Conservation (phyloP, 495 filamentous ascomycete species). For the Penicillium goetzii region DNA sequence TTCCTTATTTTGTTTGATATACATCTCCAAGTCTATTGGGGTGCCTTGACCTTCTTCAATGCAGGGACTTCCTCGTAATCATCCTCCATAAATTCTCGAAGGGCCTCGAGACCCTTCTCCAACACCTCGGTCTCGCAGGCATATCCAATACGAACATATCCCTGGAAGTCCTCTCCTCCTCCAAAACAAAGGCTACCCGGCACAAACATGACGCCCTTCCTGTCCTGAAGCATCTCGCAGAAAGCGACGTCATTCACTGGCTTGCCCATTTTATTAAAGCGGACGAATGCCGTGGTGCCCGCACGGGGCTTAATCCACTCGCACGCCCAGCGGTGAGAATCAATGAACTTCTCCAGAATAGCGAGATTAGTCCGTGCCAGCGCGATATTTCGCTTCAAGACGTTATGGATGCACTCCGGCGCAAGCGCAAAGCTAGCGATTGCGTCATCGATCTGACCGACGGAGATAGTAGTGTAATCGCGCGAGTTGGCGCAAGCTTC, state of each 20-base stretch:
- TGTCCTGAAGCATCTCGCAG: constrained; percentile 68
- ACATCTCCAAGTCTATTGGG: constrained; percentile 13
- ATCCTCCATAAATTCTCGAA: constrained; percentile 66
- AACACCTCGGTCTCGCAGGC: constrained; percentile 73
- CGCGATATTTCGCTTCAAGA: constrained; percentile 70
- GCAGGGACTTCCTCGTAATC: constrained; percentile 57
- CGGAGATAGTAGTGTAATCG: constrained; percentile 86
- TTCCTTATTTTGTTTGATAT: neutral
- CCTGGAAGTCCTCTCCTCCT: constrained; percentile 67
- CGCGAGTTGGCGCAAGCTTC: constrained; percentile 66
- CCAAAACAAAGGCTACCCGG: constrained; percentile 82
- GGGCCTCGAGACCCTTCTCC: constrained; percentile 63
- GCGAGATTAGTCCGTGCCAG: constrained; percentile 73
- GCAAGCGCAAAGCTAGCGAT: constrained; percentile 77
- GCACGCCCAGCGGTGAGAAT: constrained; percentile 63
- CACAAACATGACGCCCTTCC: constrained; percentile 77
- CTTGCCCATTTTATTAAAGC: constrained; percentile 65
- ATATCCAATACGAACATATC: constrained; percentile 81
- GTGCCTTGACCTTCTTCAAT: constrained; percentile 34
- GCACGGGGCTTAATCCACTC: constrained; percentile 78
- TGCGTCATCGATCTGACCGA: constrained; percentile 79
- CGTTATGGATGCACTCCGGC: constrained; percentile 61
- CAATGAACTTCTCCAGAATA: constrained; percentile 69
- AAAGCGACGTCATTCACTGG: constrained; percentile 74
- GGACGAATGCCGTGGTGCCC: constrained; percentile 82